phyloP scores from a whole-genome alignment of 306 rosid genomes.

The Datisca glomerata region DNA sequence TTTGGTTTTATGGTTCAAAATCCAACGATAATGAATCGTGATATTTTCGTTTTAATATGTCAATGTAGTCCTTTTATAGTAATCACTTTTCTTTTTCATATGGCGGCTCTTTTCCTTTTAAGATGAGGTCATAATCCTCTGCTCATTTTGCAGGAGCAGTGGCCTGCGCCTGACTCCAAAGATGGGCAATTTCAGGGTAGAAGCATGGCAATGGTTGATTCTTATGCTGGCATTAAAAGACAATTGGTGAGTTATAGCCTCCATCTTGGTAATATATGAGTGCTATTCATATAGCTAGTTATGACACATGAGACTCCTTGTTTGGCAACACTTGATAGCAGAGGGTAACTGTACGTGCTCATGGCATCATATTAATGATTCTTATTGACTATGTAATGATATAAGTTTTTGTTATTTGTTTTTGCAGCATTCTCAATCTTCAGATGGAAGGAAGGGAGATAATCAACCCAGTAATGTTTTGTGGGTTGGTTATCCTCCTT shows the following conservation, averaged over 20 bases:
- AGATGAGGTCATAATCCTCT: slow-evolving; percentile 15
- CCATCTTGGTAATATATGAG: background rate
- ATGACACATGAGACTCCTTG: background rate
- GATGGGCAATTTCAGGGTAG: slow-evolving; percentile 61
- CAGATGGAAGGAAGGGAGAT: slow-evolving; percentile 51
- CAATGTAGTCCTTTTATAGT: background rate
- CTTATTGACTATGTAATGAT: background rate
- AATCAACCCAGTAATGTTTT: slow-evolving; percentile 63
- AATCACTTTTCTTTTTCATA: background rate
- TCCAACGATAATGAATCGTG: background rate
- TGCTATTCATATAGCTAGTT: background rate
- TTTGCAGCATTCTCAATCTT: slow-evolving; percentile 51
- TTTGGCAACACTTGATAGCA: no score
- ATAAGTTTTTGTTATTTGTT: slow-evolving; percentile 8
- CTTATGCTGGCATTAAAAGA: slow-evolving; percentile 55
- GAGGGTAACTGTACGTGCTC: no score
- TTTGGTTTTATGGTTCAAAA: slow-evolving; percentile 6
- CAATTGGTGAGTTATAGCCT: slow-evolving; percentile 39
- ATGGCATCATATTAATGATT: no score
- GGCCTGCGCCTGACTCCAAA: slow-evolving; percentile 54
- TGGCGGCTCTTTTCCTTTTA: no score
- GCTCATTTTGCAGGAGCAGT: slow-evolving; percentile 48
- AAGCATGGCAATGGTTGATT: slow-evolving; percentile 40
- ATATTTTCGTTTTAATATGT: slow-evolving; percentile 2
- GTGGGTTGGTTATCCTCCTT: slow-evolving; percentile 92